Conservation (phyloP, 305 asterid genomes). For the Solanum chacoense region DNA sequence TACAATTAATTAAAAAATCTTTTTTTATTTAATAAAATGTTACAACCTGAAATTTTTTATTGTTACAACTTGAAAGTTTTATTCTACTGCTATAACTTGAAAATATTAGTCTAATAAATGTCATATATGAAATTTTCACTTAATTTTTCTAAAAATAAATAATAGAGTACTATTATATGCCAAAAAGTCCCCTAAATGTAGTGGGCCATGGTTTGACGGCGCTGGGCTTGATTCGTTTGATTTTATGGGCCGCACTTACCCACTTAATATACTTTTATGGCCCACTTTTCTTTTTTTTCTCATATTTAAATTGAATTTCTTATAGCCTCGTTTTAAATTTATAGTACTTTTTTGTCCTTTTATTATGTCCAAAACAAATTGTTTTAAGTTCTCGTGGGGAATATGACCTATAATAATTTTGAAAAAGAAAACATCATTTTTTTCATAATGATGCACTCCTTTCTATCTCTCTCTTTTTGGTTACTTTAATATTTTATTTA, state of each 20-base stretch:
- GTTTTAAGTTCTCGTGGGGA: neutral
- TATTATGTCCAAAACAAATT: neutral
- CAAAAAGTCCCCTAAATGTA: too few species aligned
- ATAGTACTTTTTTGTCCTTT: neutral
- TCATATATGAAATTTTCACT: too few species aligned
- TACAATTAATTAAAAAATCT: too few species aligned
- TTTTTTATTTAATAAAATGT: too few species aligned
- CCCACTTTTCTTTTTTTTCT: conserved; percentile 10
- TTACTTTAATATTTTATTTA: neutral
- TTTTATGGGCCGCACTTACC: neutral
- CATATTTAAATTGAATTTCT: neutral
- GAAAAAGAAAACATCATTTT: neutral
- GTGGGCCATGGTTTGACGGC: conserved; percentile 7
- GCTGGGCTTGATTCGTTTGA: conserved; percentile 2
- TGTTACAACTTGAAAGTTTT: too few species aligned
- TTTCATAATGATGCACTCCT: neutral
- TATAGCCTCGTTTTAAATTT: neutral
- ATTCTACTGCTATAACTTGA: too few species aligned
- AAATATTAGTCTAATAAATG: too few species aligned
- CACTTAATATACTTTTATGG: neutral
- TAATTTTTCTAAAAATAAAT: neutral
- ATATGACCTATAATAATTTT: neutral
- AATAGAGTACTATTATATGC: neutral
- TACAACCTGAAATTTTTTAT: too few species aligned
- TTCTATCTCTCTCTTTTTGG: neutral